Percentiles rank a stretch among this genome's conserved stretches.
These are phyloP conservation scores for Verbena officinalis DNA, from an alignment of 257 asterid genomes.

Conservation along the genomic window DNA sequence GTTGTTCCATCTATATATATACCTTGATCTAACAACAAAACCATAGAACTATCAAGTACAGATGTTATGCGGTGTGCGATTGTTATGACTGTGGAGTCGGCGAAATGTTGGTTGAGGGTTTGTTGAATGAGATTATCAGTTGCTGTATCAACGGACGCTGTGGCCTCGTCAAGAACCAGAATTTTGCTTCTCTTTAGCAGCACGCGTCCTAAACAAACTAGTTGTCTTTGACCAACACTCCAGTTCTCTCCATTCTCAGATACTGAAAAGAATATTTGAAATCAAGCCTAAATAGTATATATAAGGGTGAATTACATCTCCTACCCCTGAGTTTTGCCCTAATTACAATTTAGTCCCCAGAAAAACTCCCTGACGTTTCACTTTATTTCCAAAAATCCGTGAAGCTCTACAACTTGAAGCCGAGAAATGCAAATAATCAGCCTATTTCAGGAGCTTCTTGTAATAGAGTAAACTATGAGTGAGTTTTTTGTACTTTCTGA, in stretches of 20 bases:
- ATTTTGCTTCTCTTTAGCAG: constrained; percentile 73
- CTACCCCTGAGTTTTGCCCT: too few relatives aligned
- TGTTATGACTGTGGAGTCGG: background rate
- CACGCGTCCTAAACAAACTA: constrained; percentile 80
- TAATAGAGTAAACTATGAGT: too few relatives aligned
- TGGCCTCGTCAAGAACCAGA: constrained; percentile 62
- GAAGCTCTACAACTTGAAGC: too few relatives aligned
- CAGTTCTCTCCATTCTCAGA: constrained; percentile 81
- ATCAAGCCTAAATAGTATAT: background rate
- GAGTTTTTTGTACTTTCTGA: too few relatives aligned
- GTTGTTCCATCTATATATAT: background rate
- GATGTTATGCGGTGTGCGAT: background rate
- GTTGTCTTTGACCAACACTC: constrained; percentile 84
- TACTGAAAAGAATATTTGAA: constrained; percentile 30
- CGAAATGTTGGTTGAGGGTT: background rate
- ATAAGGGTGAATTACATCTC: too few relatives aligned
- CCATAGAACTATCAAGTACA: background rate
- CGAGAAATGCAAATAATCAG: too few relatives aligned
- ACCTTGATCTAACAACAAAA: background rate
- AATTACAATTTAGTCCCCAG: too few relatives aligned
- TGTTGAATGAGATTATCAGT: background rate
- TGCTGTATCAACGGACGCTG: background rate
- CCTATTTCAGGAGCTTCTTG: too few relatives aligned
- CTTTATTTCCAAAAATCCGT: too few relatives aligned
- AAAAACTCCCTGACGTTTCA: too few relatives aligned